Conservation (phyloP, 202 grass and related monocot genomes). For the Bolboschoenoplectus hybrid region DNA sequence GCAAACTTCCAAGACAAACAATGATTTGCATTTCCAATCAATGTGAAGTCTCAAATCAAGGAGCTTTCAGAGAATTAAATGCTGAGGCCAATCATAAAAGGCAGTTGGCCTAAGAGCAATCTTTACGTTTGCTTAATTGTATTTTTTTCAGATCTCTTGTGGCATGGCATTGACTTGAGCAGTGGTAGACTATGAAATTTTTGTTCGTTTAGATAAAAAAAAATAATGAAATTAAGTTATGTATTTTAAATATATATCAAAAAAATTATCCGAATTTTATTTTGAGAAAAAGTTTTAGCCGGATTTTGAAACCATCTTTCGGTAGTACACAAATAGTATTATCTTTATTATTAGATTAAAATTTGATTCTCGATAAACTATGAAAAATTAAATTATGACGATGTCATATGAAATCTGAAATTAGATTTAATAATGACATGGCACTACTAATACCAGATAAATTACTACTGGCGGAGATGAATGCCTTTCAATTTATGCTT, state of each 20-base stretch:
- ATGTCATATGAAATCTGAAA: constrained; percentile 14
- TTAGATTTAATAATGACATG: constrained; percentile 26
- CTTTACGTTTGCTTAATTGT: not conserved
- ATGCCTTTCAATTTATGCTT: constrained; percentile 30
- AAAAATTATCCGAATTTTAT: not conserved
- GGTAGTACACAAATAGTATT: not conserved
- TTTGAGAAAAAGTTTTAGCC: too few relatives aligned
- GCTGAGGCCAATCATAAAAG: constrained; percentile 28
- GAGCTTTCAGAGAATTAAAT: constrained; percentile 37
- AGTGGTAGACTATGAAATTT: not conserved
- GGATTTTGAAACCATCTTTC: too few relatives aligned
- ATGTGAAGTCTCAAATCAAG: constrained; percentile 35
- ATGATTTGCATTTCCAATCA: constrained; percentile 17
- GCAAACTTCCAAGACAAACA: not conserved
- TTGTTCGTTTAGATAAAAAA: not conserved
- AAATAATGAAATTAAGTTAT: not conserved
- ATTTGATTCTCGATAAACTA: not conserved
- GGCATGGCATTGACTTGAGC: not conserved
- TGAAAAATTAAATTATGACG: not conserved
- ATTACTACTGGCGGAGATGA: constrained; percentile 27
- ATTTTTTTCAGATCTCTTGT: not conserved
- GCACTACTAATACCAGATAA: constrained; percentile 24
- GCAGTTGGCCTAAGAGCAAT: constrained; percentile 25
- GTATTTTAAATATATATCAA: not conserved
- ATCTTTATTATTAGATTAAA: not conserved